Base-by-base conservation (phyloP, 2,329 filamentous ascomycete genomes). In the Triangularia setosa region DNA sequence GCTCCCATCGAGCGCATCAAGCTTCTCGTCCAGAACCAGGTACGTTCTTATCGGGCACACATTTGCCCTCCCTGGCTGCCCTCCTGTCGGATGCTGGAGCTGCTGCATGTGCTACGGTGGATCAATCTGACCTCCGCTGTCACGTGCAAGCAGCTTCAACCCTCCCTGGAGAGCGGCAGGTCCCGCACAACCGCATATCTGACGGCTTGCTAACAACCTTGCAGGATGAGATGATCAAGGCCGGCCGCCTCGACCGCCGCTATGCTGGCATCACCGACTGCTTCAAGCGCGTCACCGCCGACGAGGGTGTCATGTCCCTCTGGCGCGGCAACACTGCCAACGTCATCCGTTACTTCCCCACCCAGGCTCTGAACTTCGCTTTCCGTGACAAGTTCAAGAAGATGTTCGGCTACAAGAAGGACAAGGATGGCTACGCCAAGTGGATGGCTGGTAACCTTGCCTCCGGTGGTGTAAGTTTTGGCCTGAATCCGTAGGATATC, bases 331-430 rank as follows among this genome's bases (percentile, higher is more conserved):
- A 99, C 92, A 99, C 95, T 80, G 95, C 95, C 92, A 99, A 99
- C 90, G 95, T 99, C 83, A 97, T 99, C 88, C 95, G 95, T 91
- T 99, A 99, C 88, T 99, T 99, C 92, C 95, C 95, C 75, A 99
- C 95, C 82, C 95, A 99, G 89, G 95, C 95, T 77, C 87, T 99
- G 82, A 99, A 99, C 93, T 99, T 99, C 80, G 95, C 95, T 81
- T 99, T 99, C 95, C 95, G 95, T 83, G 95, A 99, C 84, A 97
- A 96, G 90, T 99, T 97, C 93, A 99, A 99, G 93, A 87, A 90
- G 79, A 96, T 99, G 93, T 99, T 99, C 90, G 91, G 92, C 80
- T 99, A 92, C 93, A 99, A 98, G 93, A 98, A 98, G 91, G 95
- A 99, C 71, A 90, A 90, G 84, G 95, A 99, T 82, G 95, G 95